Base-by-base conservation (phyloP, 192 early-diverging fungal species). In the Umbelopsis sp. region DNA sequence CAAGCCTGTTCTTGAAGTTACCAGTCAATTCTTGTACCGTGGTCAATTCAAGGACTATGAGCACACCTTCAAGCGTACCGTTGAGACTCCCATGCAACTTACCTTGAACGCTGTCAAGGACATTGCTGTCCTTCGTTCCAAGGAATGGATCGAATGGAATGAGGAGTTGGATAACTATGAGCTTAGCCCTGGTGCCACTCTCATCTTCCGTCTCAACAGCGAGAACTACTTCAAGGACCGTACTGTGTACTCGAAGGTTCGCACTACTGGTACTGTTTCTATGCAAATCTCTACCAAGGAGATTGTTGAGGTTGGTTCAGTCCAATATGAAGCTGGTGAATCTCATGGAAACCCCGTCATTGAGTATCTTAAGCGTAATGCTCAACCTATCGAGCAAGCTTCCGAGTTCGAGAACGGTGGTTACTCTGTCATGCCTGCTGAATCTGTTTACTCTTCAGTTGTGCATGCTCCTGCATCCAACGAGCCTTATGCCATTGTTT, bases 11-110 rank as follows among this genome's bases (percentile, higher is more conserved):
- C 85, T 96, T 74, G 94, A 97, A 82, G 90, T 98, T 49, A 92
- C 91, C 46, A 90, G 85, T 52, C 89, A 89, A 67, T 98, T 98
- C 88, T 88, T 98, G 82, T 95, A 94, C 86, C 92, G 96, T 76
- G 96, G 96, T 44, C 77, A 78, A 48, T 98, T 95, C 68, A 83
- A 82, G 46, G 96, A 98, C 77, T 97, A 89, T 80, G 87, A 93
- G 25, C 90, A 93, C 83, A 91, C 92, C 13, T 98, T 95, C 85
- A 89, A 90, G 73, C 87, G 89, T 66, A 89, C 90, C 49, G 86
- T 86, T 20, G 96, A 98, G 79, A 88, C 92, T 64, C 91, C 94
- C 20, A 85, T 92, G 73, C 71, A 89, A 64, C 84, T 98, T 47
- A 77, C 77, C 27, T 82, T 98, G 47, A 76, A 81, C 12, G 82